Conservation (phyloP, 2,329 filamentous ascomycete genomes). For the Fusarium concolor region DNA sequence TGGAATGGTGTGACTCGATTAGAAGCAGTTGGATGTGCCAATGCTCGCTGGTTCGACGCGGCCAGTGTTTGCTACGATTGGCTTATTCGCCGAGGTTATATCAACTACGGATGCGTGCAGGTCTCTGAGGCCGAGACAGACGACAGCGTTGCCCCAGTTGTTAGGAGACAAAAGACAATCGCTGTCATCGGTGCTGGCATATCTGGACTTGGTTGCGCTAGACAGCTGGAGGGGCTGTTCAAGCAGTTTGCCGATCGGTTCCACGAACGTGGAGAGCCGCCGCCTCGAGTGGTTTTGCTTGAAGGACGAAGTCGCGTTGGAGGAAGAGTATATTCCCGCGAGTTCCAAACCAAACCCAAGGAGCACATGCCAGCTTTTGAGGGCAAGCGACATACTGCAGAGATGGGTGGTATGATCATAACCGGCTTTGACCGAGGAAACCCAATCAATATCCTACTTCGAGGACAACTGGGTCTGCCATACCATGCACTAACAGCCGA, state of each 20-base stretch:
- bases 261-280: conserved; percentile 71
- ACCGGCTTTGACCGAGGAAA: conserved; percentile 97
- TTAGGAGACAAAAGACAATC: conserved; percentile 74
- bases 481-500: conserved; percentile 85
- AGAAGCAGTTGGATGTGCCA: conserved; percentile 91
- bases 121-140: conserved; percentile 60
- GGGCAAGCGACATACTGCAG: conserved; percentile 79
- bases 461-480: conserved; percentile 87
- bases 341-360: conserved; percentile 69
- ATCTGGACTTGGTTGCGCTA: conserved; percentile 89
- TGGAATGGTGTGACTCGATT: conserved; percentile 82
- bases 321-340: conserved; percentile 89
- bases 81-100: conserved; percentile 90
- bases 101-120: conserved; percentile 94
- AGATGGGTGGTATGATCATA: conserved; percentile 98
- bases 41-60: conserved; percentile 87
- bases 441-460: conserved; percentile 88
- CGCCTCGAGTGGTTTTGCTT: conserved; percentile 81
- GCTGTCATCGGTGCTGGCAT: conserved; percentile 94
- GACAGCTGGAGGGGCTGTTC: conserved; percentile 89
- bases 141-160: conserved; percentile 52
- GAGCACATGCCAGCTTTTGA: conserved; percentile 64
- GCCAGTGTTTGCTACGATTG: conserved; percentile 92
- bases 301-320: conserved; percentile 91
- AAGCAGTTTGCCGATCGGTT: conserved; percentile 80